Conservation (phyloP, 1,284 basidiomycete genomes). For the Schizophyllum commune region DNA sequence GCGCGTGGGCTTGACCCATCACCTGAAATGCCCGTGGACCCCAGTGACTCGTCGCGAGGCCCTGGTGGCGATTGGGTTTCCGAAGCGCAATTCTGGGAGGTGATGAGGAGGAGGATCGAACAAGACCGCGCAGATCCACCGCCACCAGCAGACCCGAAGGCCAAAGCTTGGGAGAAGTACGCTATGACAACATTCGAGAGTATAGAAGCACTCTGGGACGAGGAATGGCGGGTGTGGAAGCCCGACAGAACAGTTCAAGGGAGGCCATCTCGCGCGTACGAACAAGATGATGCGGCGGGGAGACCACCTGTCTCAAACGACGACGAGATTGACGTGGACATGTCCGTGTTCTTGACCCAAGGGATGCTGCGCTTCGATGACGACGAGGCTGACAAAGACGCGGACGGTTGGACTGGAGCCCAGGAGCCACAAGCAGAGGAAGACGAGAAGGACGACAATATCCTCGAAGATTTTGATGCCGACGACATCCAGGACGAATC, state of each 20-base stretch:
- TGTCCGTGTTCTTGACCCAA: conserved; percentile 8
- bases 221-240: conserved; percentile 48
- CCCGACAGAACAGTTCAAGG: conserved; percentile 21
- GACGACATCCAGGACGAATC: conserved; percentile 27
- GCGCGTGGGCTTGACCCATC: conserved; percentile 61
- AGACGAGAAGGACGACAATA: conserved; percentile 10
- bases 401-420: conserved; percentile 9
- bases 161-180: conserved; percentile 46
- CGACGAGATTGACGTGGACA: conserved; percentile 12
- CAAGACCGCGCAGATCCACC: conserved; percentile 24
- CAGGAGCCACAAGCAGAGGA: conserved; percentile 13
- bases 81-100: conserved; percentile 65
- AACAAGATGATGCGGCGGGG: background rate
- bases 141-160: conserved; percentile 18
- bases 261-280: conserved; percentile 1
- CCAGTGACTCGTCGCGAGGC: conserved; percentile 49
- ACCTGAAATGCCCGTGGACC: conserved; percentile 60
- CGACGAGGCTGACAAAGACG: conserved; percentile 1
- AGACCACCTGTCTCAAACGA: background rate
- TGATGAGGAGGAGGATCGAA: conserved; percentile 48
- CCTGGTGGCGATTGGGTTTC: conserved; percentile 58
- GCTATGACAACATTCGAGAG: conserved; percentile 88
- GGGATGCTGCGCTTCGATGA: conserved; percentile 4
- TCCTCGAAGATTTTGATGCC: conserved; percentile 32
- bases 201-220: conserved; percentile 68